These are phyloP conservation scores for Hypoxylon sp. DNA, from an alignment of 2,329 filamentous ascomycete genomes.

Conservation along the genomic window DNA sequence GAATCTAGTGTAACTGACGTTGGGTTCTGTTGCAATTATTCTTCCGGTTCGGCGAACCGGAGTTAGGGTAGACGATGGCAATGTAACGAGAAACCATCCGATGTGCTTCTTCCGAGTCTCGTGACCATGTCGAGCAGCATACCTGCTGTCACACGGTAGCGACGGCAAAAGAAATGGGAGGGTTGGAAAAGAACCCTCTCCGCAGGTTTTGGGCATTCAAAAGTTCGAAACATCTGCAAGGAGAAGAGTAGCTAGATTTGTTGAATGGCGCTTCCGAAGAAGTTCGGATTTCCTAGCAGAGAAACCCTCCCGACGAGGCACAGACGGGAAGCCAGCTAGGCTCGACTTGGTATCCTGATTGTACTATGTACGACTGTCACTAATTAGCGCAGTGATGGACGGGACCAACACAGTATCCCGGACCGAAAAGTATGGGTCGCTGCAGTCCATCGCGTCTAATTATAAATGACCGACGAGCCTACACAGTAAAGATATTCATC, in stretches of 20 bases:
- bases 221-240: constrained; percentile 21
- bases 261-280: not conserved
- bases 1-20: constrained; percentile 6
- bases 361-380: constrained; percentile 24
- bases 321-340: constrained; percentile 15
- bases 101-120: constrained; percentile 14
- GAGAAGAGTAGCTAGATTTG: not conserved
- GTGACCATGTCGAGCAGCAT: constrained; percentile 16
- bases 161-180: not conserved
- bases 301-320: constrained; percentile 25
- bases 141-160: not conserved
- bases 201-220: constrained; percentile 4
- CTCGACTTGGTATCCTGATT: constrained; percentile 23
- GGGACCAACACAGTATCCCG: constrained; percentile 38
- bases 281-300: constrained; percentile 33
- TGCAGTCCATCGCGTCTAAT: constrained; percentile 38
- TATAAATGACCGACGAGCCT: constrained; percentile 41
- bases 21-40: constrained; percentile 12
- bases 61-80: constrained; percentile 8
- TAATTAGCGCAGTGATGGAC: constrained; percentile 40
- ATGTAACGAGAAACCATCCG: constrained; percentile 12
- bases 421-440: constrained; percentile 37
- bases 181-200: not conserved
- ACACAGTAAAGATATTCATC: constrained; percentile 37
- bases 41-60: constrained; percentile 13